Evolutionary conservation across 2,329 filamentous ascomycete genomes (phyloP).

Genomic region (Fusarium citri): DNA sequence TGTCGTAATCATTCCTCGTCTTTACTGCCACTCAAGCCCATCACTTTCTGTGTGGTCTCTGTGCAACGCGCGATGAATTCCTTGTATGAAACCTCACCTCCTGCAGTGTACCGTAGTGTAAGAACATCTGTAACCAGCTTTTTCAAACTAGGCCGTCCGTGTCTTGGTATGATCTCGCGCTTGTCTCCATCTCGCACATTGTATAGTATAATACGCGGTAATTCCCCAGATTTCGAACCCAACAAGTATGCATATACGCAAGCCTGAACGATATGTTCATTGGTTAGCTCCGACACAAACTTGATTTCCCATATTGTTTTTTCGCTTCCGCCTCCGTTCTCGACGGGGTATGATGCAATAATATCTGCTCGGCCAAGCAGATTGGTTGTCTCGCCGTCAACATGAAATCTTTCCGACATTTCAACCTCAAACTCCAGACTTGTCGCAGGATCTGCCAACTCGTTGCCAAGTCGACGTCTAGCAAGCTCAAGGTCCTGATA

Average conservation of each 20-base stretch:
- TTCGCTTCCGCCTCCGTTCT: background rate
- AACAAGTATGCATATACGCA: conserved; percentile 45
- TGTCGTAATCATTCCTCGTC: background rate
- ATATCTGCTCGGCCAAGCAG: conserved; percentile 33
- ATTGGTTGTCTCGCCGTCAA: background rate
- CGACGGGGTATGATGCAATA: background rate
- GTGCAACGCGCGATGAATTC: conserved; percentile 27
- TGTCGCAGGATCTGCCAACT: conserved; percentile 13
- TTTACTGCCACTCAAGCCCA: background rate
- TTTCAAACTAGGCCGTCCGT: conserved; percentile 14
- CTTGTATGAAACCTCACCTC: conserved; percentile 3
- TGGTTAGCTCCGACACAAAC: conserved; percentile 44
- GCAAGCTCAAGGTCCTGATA: conserved; percentile 34
- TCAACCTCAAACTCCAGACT: conserved; percentile 19
- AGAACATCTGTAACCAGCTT: conserved; percentile 35
- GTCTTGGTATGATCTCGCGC: conserved; percentile 28
- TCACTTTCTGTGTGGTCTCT: conserved; percentile 14
- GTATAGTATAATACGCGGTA: conserved; percentile 42
- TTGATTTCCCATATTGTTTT: conserved; percentile 48
- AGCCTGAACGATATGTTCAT: conserved; percentile 45
- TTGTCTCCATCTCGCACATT: conserved; percentile 47
- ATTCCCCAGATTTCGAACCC: background rate
- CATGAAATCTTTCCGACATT: background rate
- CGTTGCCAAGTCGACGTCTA: conserved; percentile 30
- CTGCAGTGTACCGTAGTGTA: conserved; percentile 34